Conservation (phyloP, 2,329 filamentous ascomycete genomes). For the Leptographium wingfieldii region DNA sequence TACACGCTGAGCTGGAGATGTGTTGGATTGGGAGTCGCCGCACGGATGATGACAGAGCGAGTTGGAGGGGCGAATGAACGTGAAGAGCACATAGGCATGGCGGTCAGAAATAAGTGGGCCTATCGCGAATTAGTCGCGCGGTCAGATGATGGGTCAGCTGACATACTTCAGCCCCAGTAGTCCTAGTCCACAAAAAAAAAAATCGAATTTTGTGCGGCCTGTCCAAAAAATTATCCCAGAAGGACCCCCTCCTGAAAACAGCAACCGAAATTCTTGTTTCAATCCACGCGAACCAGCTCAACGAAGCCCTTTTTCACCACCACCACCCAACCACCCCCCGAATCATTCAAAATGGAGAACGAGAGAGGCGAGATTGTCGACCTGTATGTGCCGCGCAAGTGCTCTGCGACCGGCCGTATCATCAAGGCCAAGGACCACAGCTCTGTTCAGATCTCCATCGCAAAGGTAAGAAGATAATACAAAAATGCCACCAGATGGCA, state of each 20-base stretch:
- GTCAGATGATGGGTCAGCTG: constrained; percentile 18
- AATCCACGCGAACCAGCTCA: not conserved
- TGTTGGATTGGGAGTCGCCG: not conserved
- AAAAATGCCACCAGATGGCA: not conserved
- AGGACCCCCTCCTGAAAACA: not conserved
- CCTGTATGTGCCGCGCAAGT: constrained; percentile 91
- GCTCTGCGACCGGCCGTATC: constrained; percentile 97
- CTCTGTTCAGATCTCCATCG: constrained; percentile 91
- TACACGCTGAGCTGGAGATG: not conserved
- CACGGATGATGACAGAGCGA: not conserved
- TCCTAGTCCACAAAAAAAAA: constrained; percentile 2
- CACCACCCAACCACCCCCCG: constrained; percentile 1
- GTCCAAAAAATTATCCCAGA: constrained; percentile 5
- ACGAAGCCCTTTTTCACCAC: not conserved
- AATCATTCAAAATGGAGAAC: constrained; percentile 83
- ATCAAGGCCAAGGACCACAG: constrained; percentile 99
- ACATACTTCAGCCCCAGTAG: not conserved
- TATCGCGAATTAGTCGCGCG: constrained; percentile 13
- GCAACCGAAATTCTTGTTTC: not conserved
- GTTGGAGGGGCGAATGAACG: not conserved
- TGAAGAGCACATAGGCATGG: not conserved
- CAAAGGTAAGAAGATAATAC: constrained; percentile 42
- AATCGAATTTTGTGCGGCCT: constrained; percentile 10
- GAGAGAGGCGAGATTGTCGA: constrained; percentile 41
- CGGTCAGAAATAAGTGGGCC: not conserved